Conservation (phyloP, 2,329 filamentous ascomycete species). For the Cordyceps pruinosa region DNA sequence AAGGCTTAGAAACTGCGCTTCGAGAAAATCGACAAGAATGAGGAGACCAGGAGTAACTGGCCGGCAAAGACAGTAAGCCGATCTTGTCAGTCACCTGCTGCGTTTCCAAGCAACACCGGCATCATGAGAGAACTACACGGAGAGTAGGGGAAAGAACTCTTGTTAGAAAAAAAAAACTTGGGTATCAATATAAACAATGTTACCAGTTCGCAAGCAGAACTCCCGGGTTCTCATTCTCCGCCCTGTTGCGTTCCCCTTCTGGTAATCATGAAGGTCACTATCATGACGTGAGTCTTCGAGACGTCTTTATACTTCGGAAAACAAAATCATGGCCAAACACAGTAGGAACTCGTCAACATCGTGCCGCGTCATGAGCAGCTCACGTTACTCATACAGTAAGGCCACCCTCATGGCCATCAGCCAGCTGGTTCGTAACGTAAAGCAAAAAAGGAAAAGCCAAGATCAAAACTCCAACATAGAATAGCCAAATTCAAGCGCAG, state of each 20-base stretch:
- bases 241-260: neutral
- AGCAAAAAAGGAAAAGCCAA: neutral
- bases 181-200: slow-evolving; percentile 11
- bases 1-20: too few relatives aligned
- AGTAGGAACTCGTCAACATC: neutral
- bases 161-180: neutral
- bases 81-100: too few relatives aligned
- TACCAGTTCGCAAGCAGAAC: slow-evolving; percentile 5
- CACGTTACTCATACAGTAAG: slow-evolving; percentile 3
- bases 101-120: neutral
- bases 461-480: neutral
- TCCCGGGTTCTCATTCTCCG: neutral
- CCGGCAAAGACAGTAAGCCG: too few relatives aligned
- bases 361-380: neutral
- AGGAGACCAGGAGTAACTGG: too few relatives aligned
- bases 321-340: neutral
- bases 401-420: neutral
- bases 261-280: neutral
- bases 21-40: too few relatives aligned
- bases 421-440: too few relatives aligned
- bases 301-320: slow-evolving; percentile 8
- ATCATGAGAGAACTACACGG: neutral
- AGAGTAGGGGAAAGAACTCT: neutral
- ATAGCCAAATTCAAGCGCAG: neutral
- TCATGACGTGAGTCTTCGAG: slow-evolving; percentile 11